phyloP scores from a whole-genome alignment of 1,139 yeast species.

The Taphrina flavorubra region DNA sequence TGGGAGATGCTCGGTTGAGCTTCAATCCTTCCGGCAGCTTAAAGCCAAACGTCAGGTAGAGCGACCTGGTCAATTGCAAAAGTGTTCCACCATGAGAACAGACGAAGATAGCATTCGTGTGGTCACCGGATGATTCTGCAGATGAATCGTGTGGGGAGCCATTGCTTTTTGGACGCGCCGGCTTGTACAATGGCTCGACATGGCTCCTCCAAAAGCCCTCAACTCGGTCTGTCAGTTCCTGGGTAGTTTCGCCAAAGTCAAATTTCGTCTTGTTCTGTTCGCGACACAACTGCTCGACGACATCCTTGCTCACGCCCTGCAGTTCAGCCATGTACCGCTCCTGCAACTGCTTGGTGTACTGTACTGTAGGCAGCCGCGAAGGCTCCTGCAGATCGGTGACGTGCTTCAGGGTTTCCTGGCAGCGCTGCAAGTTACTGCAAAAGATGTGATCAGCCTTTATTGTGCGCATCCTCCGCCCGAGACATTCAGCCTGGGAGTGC shows the following conservation, averaged over 20 bases:
- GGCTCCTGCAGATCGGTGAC: constrained; percentile 11
- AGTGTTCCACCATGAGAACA: constrained; percentile 39
- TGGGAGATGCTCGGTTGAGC: constrained; percentile 24
- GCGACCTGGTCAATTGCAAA: constrained; percentile 16
- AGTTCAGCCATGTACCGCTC: constrained; percentile 40
- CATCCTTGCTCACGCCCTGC: constrained; percentile 35
- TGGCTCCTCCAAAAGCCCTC: constrained; percentile 24
- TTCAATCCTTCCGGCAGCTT: not conserved
- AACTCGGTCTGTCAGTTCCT: constrained; percentile 23
- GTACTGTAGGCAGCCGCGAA: not conserved
- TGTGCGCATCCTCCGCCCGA: constrained; percentile 18
- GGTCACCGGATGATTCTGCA: not conserved
- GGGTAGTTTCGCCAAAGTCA: constrained; percentile 31
- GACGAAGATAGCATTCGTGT: constrained; percentile 2
- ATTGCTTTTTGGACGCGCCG: not conserved
- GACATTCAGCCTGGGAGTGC: constrained; percentile 26
- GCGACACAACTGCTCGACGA: constrained; percentile 23
- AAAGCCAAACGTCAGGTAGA: constrained; percentile 21
- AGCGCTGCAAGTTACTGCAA: constrained; percentile 31
- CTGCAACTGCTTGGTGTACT: constrained; percentile 20
- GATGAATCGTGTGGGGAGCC: not conserved
- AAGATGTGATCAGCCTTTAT: constrained; percentile 10
- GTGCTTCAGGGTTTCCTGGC: constrained; percentile 33
- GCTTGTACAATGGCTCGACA: constrained; percentile 24
- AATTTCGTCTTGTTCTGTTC: constrained; percentile 34